These are phyloP conservation scores for Nicotiana paniculata DNA, from an alignment of 257 asterid species.

Conservation along the genomic window DNA sequence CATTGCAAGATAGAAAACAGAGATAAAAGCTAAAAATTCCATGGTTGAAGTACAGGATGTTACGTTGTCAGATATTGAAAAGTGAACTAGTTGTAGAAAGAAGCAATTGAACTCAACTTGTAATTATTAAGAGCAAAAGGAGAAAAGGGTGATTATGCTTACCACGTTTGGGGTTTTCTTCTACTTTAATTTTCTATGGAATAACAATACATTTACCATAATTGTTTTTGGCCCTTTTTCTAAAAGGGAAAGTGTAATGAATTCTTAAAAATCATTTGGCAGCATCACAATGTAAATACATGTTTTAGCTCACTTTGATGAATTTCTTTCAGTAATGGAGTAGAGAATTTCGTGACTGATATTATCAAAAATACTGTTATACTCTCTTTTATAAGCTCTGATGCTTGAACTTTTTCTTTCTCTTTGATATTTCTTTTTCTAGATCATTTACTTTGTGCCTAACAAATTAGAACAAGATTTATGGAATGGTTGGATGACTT, in stretches of 20 bases:
- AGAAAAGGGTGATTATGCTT: not conserved
- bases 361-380: not conserved
- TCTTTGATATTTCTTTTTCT: too few relatives aligned
- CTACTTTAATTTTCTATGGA: too few relatives aligned
- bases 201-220: not conserved
- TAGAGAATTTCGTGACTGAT: too few relatives aligned
- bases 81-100: not conserved
- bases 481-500: not conserved
- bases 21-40: not conserved
- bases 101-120: not conserved
- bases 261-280: not conserved
- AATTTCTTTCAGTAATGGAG: not conserved
- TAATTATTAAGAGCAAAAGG: not conserved
- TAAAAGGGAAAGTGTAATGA: not conserved
- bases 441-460: not conserved
- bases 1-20: constrained; percentile 17
- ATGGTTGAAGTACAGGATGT: not conserved
- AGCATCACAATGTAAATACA: not conserved
- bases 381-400: not conserved
- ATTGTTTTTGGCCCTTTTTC: not conserved
- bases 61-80: not conserved
- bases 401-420: not conserved
- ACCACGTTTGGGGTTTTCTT: too few relatives aligned
- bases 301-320: not conserved
- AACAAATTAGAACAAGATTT: not conserved